Percentiles rank a stretch among this genome's conserved stretches.
Evolutionary conservation across 2,329 filamentous ascomycete species (phyloP).

Genomic region (Ophiostoma piceae): DNA sequence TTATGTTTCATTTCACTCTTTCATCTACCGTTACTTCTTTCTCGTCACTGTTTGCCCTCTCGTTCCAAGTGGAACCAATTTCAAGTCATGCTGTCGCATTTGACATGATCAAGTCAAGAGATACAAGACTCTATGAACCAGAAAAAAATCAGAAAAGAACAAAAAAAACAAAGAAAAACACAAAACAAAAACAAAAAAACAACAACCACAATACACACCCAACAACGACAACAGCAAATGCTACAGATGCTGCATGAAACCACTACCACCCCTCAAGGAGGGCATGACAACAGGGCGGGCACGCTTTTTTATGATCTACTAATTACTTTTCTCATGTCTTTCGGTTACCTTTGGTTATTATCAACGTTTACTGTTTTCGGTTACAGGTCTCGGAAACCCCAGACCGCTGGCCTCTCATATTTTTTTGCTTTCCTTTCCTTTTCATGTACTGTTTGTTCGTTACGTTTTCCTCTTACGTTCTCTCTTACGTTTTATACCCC

Average conservation of each 20-base stretch:
- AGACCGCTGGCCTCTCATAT: not conserved
- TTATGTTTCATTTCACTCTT: too few relatives aligned
- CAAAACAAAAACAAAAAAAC: not conserved
- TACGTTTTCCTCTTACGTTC: not conserved
- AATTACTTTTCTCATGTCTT: not conserved
- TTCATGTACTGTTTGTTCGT: not conserved
- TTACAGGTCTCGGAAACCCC: not conserved
- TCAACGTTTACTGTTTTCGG: not conserved
- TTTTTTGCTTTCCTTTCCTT: not conserved
- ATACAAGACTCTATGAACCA: not conserved
- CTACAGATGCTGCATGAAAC: not conserved
- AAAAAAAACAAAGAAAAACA: not conserved
- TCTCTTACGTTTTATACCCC: not conserved
- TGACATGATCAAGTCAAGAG: not conserved
- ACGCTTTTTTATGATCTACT: not conserved
- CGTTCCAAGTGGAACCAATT: not conserved
- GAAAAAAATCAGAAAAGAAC: not conserved
- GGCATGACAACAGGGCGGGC: not conserved
- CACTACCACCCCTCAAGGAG: not conserved
- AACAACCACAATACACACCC: too few relatives aligned
- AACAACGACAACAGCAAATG: not conserved
- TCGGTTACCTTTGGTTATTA: not conserved
- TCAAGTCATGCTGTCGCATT: not conserved
- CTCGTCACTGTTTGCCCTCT: not conserved
- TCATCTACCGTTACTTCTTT: not conserved